A percentile compares a stretch with the other conserved stretches of the same genome.
These are phyloP conservation scores for Coniochaeta prunicola DNA, from an alignment of 2,329 filamentous ascomycete genomes.

Conservation along the genomic window DNA sequence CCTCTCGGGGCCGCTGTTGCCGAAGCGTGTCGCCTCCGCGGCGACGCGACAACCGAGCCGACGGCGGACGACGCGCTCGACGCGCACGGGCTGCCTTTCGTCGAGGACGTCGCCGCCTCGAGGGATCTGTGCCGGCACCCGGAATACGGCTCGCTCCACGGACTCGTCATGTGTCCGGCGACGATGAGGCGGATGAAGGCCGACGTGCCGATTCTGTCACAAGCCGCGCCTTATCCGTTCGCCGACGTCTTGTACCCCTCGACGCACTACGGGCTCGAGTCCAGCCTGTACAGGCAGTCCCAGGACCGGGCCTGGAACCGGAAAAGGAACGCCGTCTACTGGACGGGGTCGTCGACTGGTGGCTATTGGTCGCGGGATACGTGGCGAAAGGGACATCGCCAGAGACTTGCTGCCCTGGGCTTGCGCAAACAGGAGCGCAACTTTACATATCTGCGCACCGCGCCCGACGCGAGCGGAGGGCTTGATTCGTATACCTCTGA, in stretches of 20 bases:
- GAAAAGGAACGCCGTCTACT: conserved; percentile 46
- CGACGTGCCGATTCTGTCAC: conserved; percentile 38
- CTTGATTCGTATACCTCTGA: background rate
- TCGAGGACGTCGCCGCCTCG: conserved; percentile 17
- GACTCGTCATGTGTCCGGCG: conserved; percentile 34
- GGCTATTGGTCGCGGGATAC: background rate
- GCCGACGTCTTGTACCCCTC: conserved; percentile 45
- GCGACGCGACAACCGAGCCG: background rate
- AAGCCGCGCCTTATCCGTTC: conserved; percentile 36
- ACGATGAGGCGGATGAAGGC: conserved; percentile 32
- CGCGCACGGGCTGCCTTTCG: conserved; percentile 26
- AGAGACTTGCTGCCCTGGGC: conserved; percentile 5
- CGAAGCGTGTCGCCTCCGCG: background rate
- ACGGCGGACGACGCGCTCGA: background rate
- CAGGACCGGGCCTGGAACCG: conserved; percentile 38
- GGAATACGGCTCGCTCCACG: conserved; percentile 34
- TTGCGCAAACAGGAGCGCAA: conserved; percentile 1
- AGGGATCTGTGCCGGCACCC: conserved; percentile 36
- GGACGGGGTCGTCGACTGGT: conserved; percentile 41
- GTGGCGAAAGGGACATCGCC: conserved; percentile 6
- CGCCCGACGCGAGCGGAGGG: background rate
- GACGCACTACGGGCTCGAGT: conserved; percentile 35
- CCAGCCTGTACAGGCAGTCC: conserved; percentile 28
- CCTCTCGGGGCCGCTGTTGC: background rate
- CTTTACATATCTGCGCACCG: conserved; percentile 1